Evolutionary conservation across 2,329 filamentous ascomycete species (phyloP).

Genomic region (Phaeomoniella chlamydospora): DNA sequence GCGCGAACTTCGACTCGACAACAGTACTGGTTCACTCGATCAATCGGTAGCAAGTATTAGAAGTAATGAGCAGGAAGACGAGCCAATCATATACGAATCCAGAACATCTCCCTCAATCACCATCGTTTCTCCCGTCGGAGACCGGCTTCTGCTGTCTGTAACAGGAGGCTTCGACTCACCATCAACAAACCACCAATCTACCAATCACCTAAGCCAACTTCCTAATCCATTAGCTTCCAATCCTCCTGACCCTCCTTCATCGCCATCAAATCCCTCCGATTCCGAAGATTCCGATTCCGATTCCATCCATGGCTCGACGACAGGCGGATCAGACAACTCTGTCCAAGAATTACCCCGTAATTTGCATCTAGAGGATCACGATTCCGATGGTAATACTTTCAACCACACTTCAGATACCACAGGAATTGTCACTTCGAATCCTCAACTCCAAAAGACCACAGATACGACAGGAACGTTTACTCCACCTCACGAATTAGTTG

Average conservation of each 20-base stretch:
- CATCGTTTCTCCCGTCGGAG: not conserved
- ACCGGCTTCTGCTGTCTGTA: not conserved
- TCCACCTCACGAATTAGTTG: not conserved
- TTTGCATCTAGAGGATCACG: not conserved
- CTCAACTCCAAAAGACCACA: not conserved
- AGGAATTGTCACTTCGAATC: not conserved
- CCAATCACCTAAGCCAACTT: not conserved
- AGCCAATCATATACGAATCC: not conserved
- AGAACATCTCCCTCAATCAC: not conserved
- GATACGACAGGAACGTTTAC: not conserved
- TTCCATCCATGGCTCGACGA: not conserved
- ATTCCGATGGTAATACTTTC: not conserved
- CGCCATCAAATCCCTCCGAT: not conserved
- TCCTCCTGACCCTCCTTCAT: too few species aligned
- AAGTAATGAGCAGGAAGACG: not conserved
- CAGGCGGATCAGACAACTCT: not conserved
- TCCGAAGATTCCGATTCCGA: not conserved
- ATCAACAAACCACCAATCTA: not conserved
- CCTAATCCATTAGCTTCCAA: not conserved
- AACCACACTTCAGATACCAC: not conserved
- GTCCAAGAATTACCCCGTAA: not conserved
- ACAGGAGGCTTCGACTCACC: not conserved
- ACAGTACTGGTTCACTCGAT: not conserved
- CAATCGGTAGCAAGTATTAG: not conserved
- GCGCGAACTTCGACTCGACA: not conserved